Evolutionary conservation across 768 basidiomycete genomes (phyloP).

Genomic region (Kwoniella sp.): DNA sequence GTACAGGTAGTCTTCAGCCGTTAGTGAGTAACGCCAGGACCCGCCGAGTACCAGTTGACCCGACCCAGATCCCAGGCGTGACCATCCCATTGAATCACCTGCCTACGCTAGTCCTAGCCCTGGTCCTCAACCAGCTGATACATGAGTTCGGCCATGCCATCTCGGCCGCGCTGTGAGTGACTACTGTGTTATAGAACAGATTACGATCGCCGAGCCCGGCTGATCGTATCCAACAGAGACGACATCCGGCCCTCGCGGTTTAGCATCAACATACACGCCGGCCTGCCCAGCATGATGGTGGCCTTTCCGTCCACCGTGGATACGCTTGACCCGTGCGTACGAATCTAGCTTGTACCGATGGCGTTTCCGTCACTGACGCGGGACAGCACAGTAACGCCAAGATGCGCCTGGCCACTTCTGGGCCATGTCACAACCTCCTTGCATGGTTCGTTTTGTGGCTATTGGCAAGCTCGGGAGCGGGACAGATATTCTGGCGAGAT

Average conservation of each 20-base stretch:
- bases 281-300: slow-evolving; percentile 73
- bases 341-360: slow-evolving; percentile 17
- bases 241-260: slow-evolving; percentile 60
- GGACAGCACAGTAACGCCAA: slow-evolving; percentile 25
- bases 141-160: slow-evolving; percentile 80
- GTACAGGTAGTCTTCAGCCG: slow-evolving; percentile 27
- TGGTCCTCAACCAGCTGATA: slow-evolving; percentile 64
- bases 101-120: slow-evolving; percentile 61
- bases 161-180: slow-evolving; percentile 65
- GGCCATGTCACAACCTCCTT: slow-evolving; percentile 72
- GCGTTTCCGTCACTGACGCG: background rate
- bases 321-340: slow-evolving; percentile 52
- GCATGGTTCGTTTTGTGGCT: slow-evolving; percentile 53
- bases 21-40: slow-evolving; percentile 18
- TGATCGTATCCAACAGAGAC: slow-evolving; percentile 54
- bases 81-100: slow-evolving; percentile 72
- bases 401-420: slow-evolving; percentile 65
- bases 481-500: slow-evolving; percentile 58
- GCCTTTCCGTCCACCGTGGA: slow-evolving; percentile 57
- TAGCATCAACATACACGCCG: slow-evolving; percentile 61
- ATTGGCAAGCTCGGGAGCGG: slow-evolving; percentile 30
- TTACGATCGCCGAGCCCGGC: background rate
- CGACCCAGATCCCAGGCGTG: slow-evolving; percentile 68
- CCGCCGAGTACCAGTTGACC: background rate
- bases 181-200: background rate